These are phyloP conservation scores for Coemansia sp. DNA, from an alignment of 192 early-diverging fungal species.

Conservation along the genomic window DNA sequence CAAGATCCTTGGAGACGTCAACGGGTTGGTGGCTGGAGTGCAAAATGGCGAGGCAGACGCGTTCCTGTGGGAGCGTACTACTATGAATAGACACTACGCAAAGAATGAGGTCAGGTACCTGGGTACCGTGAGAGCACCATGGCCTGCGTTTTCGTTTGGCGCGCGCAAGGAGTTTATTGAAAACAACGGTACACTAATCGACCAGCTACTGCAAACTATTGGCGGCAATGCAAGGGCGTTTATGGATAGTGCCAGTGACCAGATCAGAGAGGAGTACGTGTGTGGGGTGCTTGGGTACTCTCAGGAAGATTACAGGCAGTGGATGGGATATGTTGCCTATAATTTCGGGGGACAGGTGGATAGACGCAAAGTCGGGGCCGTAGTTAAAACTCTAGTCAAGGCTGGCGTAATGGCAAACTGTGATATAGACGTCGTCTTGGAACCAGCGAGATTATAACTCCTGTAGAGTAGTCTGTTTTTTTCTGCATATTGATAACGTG, in stretches of 20 bases:
- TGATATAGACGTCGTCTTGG: conserved; percentile 21
- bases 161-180: conserved; percentile 39
- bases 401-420: conserved; percentile 28
- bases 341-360: conserved; percentile 27
- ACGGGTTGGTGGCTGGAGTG: conserved; percentile 71
- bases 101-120: conserved; percentile 68
- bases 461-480: neutral
- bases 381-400: conserved; percentile 18
- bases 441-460: conserved; percentile 4
- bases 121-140: conserved; percentile 81
- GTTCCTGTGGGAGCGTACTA: conserved; percentile 91
- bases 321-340: conserved; percentile 44
- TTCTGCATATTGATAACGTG: neutral
- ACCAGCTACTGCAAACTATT: conserved; percentile 12
- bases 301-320: conserved; percentile 22
- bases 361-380: conserved; percentile 13
- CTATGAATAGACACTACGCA: conserved; percentile 86
- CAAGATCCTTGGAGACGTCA: conserved; percentile 72
- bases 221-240: conserved; percentile 6
- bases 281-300: conserved; percentile 34
- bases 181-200: conserved; percentile 10
- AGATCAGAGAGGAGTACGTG: conserved; percentile 23
- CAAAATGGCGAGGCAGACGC: conserved; percentile 66
- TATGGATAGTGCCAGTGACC: conserved; percentile 13
- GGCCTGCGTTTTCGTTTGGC: conserved; percentile 86